Evolutionary conservation across 140 eudicot species (phyloP).

Genomic region (Cichorium intybus): DNA sequence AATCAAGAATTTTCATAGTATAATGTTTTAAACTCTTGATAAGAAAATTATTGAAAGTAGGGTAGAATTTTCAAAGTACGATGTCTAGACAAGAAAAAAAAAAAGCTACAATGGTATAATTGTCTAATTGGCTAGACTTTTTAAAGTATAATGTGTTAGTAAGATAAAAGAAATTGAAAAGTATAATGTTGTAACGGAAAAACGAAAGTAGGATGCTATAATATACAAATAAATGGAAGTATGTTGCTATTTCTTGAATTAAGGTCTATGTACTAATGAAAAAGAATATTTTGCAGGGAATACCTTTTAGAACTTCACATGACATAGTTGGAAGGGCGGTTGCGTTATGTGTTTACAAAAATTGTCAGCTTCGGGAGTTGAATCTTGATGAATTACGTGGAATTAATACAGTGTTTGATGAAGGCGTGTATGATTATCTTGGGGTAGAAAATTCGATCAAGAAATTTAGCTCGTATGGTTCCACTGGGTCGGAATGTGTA

Average conservation of each 20-base stretch:
- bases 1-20: background rate
- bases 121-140: too few species aligned
- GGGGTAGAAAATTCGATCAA: conserved; percentile 90
- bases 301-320: conserved; percentile 91
- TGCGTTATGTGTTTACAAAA: conserved; percentile 72
- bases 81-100: too few species aligned
- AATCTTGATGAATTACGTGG: conserved; percentile 58
- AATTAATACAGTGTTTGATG: conserved; percentile 51
- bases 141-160: too few species aligned
- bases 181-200: too few species aligned
- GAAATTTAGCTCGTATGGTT: conserved; percentile 90
- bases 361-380: conserved; percentile 68
- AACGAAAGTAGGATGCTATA: too few species aligned
- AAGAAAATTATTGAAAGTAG: too few species aligned
- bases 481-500: conserved; percentile 94
- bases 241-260: background rate
- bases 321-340: conserved; percentile 94
- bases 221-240: too few species aligned
- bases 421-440: conserved; percentile 75
- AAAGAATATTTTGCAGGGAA: conserved; percentile 44
- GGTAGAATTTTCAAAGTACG: too few species aligned
- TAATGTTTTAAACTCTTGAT: too few species aligned
- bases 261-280: background rate
- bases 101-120: too few species aligned
- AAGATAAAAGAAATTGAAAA: too few species aligned